phyloP scores from a whole-genome alignment of 148 eudicot genomes.

The Dysphania ambrosioides region DNA sequence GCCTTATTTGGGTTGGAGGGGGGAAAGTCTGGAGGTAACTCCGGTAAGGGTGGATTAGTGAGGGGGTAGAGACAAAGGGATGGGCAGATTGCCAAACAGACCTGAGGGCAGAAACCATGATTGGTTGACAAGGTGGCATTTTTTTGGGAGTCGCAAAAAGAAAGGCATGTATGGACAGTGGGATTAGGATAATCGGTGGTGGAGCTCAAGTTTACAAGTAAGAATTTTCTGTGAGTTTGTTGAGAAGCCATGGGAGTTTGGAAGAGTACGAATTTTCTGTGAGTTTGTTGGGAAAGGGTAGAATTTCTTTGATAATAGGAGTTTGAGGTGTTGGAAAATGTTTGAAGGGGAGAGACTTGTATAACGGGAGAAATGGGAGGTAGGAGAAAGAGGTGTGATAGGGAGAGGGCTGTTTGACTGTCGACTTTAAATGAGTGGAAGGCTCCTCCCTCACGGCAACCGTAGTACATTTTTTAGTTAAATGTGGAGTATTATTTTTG shows the following conservation, averaged over 20 bases:
- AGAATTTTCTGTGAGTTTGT: conserved; percentile 28
- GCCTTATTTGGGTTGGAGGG: conserved; percentile 24
- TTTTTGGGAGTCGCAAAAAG: conserved; percentile 10
- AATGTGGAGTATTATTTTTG: not conserved
- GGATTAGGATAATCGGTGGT: not conserved
- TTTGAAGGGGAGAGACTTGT: conserved; percentile 7
- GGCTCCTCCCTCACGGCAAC: conserved; percentile 16
- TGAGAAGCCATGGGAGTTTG: conserved; percentile 25
- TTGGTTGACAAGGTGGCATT: not conserved
- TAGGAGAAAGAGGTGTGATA: conserved; percentile 9
- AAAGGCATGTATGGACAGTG: conserved; percentile 33
- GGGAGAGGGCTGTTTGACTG: not conserved
- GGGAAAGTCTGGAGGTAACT: conserved; percentile 8
- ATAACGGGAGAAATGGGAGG: not conserved
- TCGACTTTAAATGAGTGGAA: conserved; percentile 9
- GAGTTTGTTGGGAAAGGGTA: not conserved
- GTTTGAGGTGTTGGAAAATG: not conserved
- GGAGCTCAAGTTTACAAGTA: conserved; percentile 4
- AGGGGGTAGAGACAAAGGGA: conserved; percentile 14
- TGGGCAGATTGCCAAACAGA: conserved; percentile 26
- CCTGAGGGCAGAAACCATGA: conserved; percentile 24
- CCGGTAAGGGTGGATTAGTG: not conserved
- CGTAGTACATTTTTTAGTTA: not conserved
- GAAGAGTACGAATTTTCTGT: not conserved
- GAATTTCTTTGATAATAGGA: not conserved